A percentile compares a stretch with the other conserved stretches of the same genome.
Evolutionary conservation across 2,329 filamentous ascomycete genomes (phyloP).

Genomic region (Pseudogymnoascus sp.): DNA sequence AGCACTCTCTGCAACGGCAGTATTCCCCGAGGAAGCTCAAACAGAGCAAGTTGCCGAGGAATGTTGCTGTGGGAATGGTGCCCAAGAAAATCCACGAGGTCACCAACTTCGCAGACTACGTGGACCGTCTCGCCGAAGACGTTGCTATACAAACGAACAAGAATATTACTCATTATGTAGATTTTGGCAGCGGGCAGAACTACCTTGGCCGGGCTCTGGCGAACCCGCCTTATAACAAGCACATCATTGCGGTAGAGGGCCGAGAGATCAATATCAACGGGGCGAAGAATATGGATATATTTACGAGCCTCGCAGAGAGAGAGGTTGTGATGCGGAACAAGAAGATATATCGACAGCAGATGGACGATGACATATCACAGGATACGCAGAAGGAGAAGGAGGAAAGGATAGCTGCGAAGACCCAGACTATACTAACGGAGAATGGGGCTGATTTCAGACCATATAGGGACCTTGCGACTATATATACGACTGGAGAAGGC

Average conservation of each 20-base stretch:
- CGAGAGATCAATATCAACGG: constrained; percentile 78
- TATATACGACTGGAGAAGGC: constrained; percentile 50
- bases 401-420: constrained; percentile 32
- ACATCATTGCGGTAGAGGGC: constrained; percentile 86
- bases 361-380: constrained; percentile 25
- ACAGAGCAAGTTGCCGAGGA: constrained; percentile 54
- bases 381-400: constrained; percentile 38
- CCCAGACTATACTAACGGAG: constrained; percentile 19
- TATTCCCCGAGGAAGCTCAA: constrained; percentile 39
- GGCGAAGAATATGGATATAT: constrained; percentile 75
- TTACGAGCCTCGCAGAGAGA: constrained; percentile 67
- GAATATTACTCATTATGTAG: constrained; percentile 76
- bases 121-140: constrained; percentile 52
- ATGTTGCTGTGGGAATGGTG: constrained; percentile 85
- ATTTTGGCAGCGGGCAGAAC: constrained; percentile 95
- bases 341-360: constrained; percentile 54
- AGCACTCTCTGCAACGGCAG: constrained; percentile 57
- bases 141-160: constrained; percentile 50
- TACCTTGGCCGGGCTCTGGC: constrained; percentile 87
- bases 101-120: constrained; percentile 77
- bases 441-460: constrained; percentile 42
- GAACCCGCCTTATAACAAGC: constrained; percentile 73
- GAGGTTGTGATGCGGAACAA: constrained; percentile 72
- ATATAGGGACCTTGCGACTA: constrained; percentile 40
- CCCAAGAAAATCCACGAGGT: constrained; percentile 95